phyloP scores from a whole-genome alignment of 1,284 basidiomycete species.

The Puccinia polysora region DNA sequence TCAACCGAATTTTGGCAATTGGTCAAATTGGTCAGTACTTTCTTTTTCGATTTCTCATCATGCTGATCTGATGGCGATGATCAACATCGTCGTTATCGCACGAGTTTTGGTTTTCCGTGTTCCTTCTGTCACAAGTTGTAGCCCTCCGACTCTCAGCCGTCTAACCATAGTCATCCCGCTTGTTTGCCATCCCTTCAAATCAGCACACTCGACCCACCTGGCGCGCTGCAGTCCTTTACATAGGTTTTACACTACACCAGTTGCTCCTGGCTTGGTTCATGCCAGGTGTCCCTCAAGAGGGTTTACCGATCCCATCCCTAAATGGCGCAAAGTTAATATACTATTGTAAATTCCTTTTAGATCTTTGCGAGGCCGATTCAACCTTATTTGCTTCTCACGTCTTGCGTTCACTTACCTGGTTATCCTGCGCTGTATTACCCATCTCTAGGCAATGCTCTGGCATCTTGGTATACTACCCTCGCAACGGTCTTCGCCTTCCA shows the following conservation, averaged over 20 bases:
- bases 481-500: slow-evolving; percentile 72
- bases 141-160: no score
- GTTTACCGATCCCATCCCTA: slow-evolving; percentile 53
- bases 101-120: no score
- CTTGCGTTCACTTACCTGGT: slow-evolving; percentile 79
- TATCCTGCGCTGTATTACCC: background rate
- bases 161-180: no score
- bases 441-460: slow-evolving; percentile 60
- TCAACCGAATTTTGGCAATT: slow-evolving; percentile 43
- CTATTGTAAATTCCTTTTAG: background rate
- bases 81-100: no score
- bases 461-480: slow-evolving; percentile 80
- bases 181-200: background rate
- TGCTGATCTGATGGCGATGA: no score
- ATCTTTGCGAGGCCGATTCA: no score
- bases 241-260: slow-evolving; percentile 81
- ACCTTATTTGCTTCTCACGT: slow-evolving; percentile 87
- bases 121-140: no score
- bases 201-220: slow-evolving; percentile 85
- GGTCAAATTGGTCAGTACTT: slow-evolving; percentile 44
- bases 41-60: background rate
- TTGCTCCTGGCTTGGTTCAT: slow-evolving; percentile 82
- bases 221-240: slow-evolving; percentile 84
- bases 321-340: slow-evolving; percentile 41
- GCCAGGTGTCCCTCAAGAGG: slow-evolving; percentile 88